Evolutionary conservation across 129 eudicot species (phyloP), one percentile per base, ranked within the genome.

Genomic region (Logfia minima): DNA sequence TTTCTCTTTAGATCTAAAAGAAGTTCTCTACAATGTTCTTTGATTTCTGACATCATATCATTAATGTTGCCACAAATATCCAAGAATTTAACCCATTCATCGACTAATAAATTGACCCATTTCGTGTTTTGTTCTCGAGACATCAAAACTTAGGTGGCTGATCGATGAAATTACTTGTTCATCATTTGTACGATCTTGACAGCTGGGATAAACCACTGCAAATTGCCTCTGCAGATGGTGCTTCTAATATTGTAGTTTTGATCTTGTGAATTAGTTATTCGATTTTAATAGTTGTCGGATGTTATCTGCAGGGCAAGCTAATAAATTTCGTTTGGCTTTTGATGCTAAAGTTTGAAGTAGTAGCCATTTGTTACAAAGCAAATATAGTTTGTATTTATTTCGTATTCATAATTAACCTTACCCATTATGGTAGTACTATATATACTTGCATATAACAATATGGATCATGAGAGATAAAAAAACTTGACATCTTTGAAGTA

Each of bases 241-340:
- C 45, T 39, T 7, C 26, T 26, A 5, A 39, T 55, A 6, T 4
- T 13, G 81, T 66, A 28, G 74, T 58, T 71, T 84, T 87, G 26
- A 85, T 80, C 74, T 79, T 83, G 70, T 85, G 68, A 41, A 89
- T 21, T 23, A 77, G 75, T 21, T 70, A 32, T 65, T 87, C 84
- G 41, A 83, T 67, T 8, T 39, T 63, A 10, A 79, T 43, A 32
- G 85, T 51, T 6, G 48, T 55, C 8, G 88, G 86, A 37, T 89
- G 88, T 4, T 77, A 76, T 71, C 85, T 83, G 56, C 88, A 80
- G 22, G 96, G 92, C 48, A 89, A 70, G 45, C 96, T 85, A 16
- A 87, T 79, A 65, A 90, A 90, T 77, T 86, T 83, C 4, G 70
- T 39, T 45, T 59, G 80, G 66, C 26, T 45, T 85, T 56, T 83